A percentile compares a stretch with the other conserved stretches of the same genome.
These are phyloP conservation scores for Ogataea allantospora DNA, from an alignment of 805 yeast species.

Conservation along the genomic window DNA sequence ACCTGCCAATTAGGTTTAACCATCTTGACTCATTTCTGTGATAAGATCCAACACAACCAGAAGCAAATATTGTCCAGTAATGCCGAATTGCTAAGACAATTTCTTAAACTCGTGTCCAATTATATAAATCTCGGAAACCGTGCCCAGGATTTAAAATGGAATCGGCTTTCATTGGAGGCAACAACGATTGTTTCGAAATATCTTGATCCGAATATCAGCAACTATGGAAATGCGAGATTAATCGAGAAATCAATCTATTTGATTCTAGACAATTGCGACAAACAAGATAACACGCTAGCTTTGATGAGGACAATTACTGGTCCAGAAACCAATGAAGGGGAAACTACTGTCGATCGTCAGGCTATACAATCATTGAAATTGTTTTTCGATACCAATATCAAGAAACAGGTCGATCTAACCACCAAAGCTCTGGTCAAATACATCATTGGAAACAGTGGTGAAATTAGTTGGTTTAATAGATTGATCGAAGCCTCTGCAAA, in stretches of 20 bases:
- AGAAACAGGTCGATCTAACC: conserved; percentile 57
- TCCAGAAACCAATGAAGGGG: conserved; percentile 1
- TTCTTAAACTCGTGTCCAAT: conserved; percentile 30
- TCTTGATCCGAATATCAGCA: conserved; percentile 24
- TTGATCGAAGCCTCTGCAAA: conserved; percentile 64
- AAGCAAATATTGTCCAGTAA: conserved; percentile 44
- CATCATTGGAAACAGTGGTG: conserved; percentile 32
- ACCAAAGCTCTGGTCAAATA: conserved; percentile 52
- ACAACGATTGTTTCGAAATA: conserved; percentile 37
- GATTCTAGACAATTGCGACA: conserved; percentile 36
- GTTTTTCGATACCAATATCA: conserved; percentile 61
- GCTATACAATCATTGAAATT: conserved; percentile 46
- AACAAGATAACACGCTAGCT: conserved; percentile 18
- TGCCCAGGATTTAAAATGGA: conserved; percentile 40
- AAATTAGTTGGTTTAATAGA: conserved; percentile 49
- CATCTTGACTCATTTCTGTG: conserved; percentile 33
- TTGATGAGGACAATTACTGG: conserved; percentile 19
- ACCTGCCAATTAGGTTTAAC: conserved; percentile 47
- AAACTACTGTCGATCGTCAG: conserved; percentile 11
- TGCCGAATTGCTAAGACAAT: conserved; percentile 39
- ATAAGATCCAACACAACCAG: conserved; percentile 27
- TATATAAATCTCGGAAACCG: conserved; percentile 27
- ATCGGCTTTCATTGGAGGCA: conserved; percentile 40
- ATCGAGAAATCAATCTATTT: conserved; percentile 37
- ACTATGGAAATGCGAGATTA: conserved; percentile 16